Evolutionary conservation across 495 filamentous ascomycete genomes (phyloP), one percentile per base, ranked within the genome.

Genomic region (Physcia stellaris): DNA sequence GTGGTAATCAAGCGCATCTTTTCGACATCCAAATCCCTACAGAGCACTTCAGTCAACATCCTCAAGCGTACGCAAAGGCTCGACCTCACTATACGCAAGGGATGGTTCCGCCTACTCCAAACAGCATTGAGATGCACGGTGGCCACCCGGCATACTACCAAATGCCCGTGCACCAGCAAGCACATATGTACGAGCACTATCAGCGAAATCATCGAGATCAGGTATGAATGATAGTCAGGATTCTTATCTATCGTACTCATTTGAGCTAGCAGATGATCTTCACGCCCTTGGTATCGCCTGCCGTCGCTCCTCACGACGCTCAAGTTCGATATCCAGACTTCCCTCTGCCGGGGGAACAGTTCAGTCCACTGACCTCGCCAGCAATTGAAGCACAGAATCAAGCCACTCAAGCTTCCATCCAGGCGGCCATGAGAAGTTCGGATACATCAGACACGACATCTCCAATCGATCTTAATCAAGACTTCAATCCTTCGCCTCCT

Each of bases 251-350:
- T n/a, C n/a, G n/a, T n/a, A n/a, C n/a, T n/a, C n/a, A n/a, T n/a
- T n/a, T n/a, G n/a, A n/a, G n/a, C 40, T 49, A 11, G 15, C 48
- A 84, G 82, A 83, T 87, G 60, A 68, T 83, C 18, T 95, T 94
- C 57, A 98, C 90, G 5, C 90, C 90, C 6, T 73, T 98, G 21
- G 83, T 93, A 6, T 95, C 90, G 24, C 90, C 90, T 15, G 88
- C 86, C 2, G 88, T 95, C 49, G 94, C 88, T 7, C 88, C 90
- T 20, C 68, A 90, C 32, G 87, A 94, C 45, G 70, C 73, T 23
- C 80, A 86, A 52, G 93, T 92, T 56, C 68, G 75, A 31, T 73
- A 86, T 30, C 73, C 77, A 9, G 83, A 86, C 42, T 95, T 84
- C 53, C 75, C 79, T 10, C 75, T 86, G 10, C 80, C 82, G 7